Evolutionary conservation across 352 stramenopile genomes (phyloP).

Genomic region (Globisporangium parvum): DNA sequence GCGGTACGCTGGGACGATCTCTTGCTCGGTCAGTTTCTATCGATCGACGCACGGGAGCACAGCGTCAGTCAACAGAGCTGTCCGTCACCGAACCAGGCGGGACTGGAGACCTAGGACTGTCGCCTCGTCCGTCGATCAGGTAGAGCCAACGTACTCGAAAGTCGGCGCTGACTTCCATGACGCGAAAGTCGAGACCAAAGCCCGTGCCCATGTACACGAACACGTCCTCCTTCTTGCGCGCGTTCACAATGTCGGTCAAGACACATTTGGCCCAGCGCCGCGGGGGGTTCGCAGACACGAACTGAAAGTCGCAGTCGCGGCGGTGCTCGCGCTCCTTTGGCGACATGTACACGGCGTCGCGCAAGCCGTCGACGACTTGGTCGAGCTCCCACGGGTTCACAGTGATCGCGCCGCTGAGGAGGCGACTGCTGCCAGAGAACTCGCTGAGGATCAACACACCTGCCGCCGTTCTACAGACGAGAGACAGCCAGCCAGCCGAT

Average conservation of each 20-base stretch:
- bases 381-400: conserved; percentile 97
- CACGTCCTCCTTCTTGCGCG: conserved; percentile 69
- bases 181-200: conserved; percentile 93
- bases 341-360: conserved; percentile 70
- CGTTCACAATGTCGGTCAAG: conserved; percentile 70
- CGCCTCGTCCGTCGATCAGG: too few relatives aligned
- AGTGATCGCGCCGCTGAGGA: conserved; percentile 93
- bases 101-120: too few relatives aligned
- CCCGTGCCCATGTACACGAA: conserved; percentile 90
- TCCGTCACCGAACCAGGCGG: too few relatives aligned
- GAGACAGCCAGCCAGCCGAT: not conserved
- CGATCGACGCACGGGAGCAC: not conserved
- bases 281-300: conserved; percentile 61
- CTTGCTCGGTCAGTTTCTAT: conserved; percentile 67
- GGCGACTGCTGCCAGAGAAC: conserved; percentile 93
- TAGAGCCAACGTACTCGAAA: conserved; percentile 73
- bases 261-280: conserved; percentile 70
- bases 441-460: conserved; percentile 96
- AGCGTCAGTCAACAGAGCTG: not conserved
- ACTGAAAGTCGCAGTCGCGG: conserved; percentile 73
- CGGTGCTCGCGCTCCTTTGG: conserved; percentile 64
- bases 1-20: conserved; percentile 53
- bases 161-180: conserved; percentile 93
- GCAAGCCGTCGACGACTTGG: conserved; percentile 64
- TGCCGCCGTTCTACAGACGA: conserved; percentile 31